Base-by-base conservation (phyloP, 495 filamentous ascomycete genomes). In the Aspergillus sparsus region DNA sequence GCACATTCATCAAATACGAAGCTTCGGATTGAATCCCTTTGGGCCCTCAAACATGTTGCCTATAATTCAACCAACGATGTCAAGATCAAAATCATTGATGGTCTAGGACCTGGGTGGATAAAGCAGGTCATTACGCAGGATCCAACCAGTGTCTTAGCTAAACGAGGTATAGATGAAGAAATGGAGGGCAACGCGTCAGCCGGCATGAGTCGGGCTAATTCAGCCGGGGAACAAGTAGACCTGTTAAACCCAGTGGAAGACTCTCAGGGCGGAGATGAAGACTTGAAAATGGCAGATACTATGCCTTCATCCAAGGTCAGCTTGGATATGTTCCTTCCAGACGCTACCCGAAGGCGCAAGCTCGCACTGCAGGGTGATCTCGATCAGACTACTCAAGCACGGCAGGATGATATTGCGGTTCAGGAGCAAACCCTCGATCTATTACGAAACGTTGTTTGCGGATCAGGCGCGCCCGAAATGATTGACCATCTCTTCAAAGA, bases 41-140 rank as follows among this genome's bases (percentile, higher is more conserved):
- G 94, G 94, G 92, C 91, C 16, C 78, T 98, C 49, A 98, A 97
- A 66, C 90, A 97, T 72, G 74, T 97, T 33, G 87, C 94, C 7
- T 79, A 85, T 45, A 81, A 82, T 33, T 82, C 88, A 1, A 76
- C 82, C 21, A 85, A 85, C 49, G 83, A 87, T 13, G 77, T 89
- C 53, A 94, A 93, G 73, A 86, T 87, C 63, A 82, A 80, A 49
- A 87, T 89, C 49, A 75, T 97, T 27, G 85, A 93, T 46, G 87
- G 89, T 58, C 78, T 98, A 5, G 85, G 85, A 8, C 81, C 89
- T 1, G 85, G 83, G 15, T 96, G 90, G 90, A 82, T 98, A 35
- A 81, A 93, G 60, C 83, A 85, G 37, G 74, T 93, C 32, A 90
- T 96, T 53, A 85, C 68, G 11, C 75, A 78, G 33, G 73, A 80